Conservation (phyloP, 139 green algal species). For the Trebouxia sp. region DNA sequence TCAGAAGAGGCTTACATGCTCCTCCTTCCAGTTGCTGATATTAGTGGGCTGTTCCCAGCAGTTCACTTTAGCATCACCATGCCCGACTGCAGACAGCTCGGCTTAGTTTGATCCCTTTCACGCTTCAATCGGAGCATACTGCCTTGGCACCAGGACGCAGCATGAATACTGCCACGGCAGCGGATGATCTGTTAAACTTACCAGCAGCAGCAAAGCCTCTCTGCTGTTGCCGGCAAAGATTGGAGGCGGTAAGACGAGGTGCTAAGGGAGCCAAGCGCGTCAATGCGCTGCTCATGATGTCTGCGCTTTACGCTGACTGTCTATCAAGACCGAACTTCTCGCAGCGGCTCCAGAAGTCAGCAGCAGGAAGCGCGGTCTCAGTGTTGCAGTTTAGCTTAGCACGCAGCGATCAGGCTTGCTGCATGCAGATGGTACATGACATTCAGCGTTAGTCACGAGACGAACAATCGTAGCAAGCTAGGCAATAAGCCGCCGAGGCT, state of each 20-base stretch:
- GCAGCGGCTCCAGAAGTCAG: too few species aligned
- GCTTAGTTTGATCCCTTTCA: not conserved
- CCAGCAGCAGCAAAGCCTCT: not conserved
- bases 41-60: constrained; percentile 50
- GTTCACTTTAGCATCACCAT: constrained; percentile 58
- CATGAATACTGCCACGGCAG: not conserved
- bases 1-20: constrained; percentile 41
- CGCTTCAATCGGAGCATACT: not conserved
- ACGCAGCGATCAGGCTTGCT: too few species aligned
- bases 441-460: not conserved
- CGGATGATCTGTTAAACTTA: not conserved
- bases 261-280: not conserved
- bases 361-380: too few species aligned
- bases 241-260: constrained; percentile 2
- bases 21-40: constrained; percentile 54
- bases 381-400: not conserved
- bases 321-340: too few species aligned
- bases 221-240: constrained; percentile 13
- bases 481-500: not conserved
- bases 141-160: not conserved
- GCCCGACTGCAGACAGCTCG: constrained; percentile 38
- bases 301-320: too few species aligned
- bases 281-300: constrained; percentile 1
- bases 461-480: not conserved
- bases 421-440: too few species aligned